phyloP scores from a whole-genome alignment of 2,329 filamentous ascomycete species.

The Botrytis squamosa region DNA sequence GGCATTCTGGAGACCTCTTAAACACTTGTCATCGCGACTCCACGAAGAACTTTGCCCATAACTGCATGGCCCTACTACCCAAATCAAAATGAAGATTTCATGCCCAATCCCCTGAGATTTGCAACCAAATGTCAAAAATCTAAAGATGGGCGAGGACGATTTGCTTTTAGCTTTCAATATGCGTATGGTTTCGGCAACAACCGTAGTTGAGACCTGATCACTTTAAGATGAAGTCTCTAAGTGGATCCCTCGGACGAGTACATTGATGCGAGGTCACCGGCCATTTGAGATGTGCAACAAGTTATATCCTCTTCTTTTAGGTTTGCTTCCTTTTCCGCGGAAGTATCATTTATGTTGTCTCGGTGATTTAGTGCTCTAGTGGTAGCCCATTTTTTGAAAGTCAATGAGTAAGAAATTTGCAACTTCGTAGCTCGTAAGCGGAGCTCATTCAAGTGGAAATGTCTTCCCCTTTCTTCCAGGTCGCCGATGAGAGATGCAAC shows the following conservation, averaged over 20 bases:
- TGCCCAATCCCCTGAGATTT: neutral
- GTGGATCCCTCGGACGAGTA: neutral
- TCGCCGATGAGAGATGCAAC: slow-evolving; percentile 13
- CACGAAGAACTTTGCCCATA: neutral
- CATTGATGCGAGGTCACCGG: neutral
- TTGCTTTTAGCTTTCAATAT: neutral
- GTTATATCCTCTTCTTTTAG: neutral
- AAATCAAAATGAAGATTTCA: neutral
- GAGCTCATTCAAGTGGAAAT: neutral
- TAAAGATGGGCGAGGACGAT: neutral
- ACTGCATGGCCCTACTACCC: neutral
- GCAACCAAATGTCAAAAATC: neutral
- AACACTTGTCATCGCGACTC: neutral
- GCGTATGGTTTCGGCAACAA: neutral
- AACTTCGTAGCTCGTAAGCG: neutral
- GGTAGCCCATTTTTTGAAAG: too few relatives aligned
- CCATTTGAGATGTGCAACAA: neutral
- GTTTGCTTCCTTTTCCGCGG: neutral
- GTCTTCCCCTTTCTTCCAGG: neutral
- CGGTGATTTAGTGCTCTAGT: neutral
- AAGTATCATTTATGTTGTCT: neutral
- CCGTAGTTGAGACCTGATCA: neutral
- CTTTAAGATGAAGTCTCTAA: neutral
- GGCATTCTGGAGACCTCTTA: too few relatives aligned
- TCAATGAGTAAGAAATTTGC: neutral